A percentile compares a stretch with the other conserved stretches of the same genome.
Evolutionary conservation across 2,329 filamentous ascomycete genomes (phyloP).

Genomic region (Pestalotiopsis sp.): DNA sequence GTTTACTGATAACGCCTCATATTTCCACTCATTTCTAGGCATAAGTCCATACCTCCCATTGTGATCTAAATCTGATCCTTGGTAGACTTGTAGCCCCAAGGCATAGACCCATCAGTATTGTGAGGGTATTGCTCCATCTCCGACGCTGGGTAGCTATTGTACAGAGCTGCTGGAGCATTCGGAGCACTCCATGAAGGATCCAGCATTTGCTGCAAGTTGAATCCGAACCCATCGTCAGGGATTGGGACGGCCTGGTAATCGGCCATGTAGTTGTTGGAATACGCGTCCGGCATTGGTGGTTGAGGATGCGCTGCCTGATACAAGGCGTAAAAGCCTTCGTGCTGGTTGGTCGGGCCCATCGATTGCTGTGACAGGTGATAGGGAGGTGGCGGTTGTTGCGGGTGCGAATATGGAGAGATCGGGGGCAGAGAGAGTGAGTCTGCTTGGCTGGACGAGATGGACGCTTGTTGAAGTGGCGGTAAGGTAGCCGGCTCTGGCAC

Average conservation of each 20-base stretch:
- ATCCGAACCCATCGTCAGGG: conserved; percentile 14
- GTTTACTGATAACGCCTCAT: background rate
- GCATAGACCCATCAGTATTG: background rate
- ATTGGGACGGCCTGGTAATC: conserved; percentile 12
- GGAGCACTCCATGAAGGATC: conserved; percentile 12
- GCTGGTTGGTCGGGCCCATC: background rate
- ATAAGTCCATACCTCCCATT: too few relatives aligned
- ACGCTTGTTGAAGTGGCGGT: conserved; percentile 12
- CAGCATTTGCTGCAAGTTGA: conserved; percentile 17
- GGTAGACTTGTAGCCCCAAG: background rate
- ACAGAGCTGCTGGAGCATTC: conserved; percentile 12
- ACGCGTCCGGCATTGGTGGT: background rate
- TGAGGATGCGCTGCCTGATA: conserved; percentile 14
- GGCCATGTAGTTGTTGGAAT: conserved; percentile 8
- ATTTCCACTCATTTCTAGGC: background rate
- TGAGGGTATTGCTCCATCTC: conserved; percentile 11
- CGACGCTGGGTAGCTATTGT: conserved; percentile 3
- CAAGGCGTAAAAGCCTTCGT: conserved; percentile 13
- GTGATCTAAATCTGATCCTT: background rate
- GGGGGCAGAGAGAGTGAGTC: conserved; percentile 15
- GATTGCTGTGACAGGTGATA: background rate
- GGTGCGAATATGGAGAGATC: conserved; percentile 7
- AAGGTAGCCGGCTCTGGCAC: conserved; percentile 4
- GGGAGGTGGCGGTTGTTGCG: background rate
- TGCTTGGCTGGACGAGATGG: conserved; percentile 8